Percentiles rank a stretch among this genome's conserved stretches.
Conservation (phyloP, 306 rosid species). For the Morella rubra region DNA sequence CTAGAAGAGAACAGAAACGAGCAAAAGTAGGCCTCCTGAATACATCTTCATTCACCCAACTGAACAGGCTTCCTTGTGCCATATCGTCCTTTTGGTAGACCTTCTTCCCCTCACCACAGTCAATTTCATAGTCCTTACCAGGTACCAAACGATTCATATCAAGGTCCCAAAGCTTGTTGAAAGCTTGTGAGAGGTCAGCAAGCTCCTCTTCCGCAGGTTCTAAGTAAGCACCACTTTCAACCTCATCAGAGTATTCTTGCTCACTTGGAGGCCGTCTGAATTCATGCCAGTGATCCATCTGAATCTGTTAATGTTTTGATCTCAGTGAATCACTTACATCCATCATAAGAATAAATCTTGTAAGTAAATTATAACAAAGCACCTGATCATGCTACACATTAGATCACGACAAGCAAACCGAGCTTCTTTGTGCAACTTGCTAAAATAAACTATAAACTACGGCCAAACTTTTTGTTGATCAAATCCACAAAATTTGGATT, state of each 20-base stretch:
- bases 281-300: slow-evolving; percentile 63
- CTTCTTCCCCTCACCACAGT: slow-evolving; percentile 92
- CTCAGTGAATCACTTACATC: slow-evolving; percentile 13
- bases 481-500: background rate
- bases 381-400: background rate
- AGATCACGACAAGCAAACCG: background rate
- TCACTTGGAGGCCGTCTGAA: slow-evolving; percentile 63
- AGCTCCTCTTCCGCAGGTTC: slow-evolving; percentile 81
- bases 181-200: slow-evolving; percentile 67
- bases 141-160: slow-evolving; percentile 77
- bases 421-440: background rate
- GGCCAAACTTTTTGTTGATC: too few species aligned
- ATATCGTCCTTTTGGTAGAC: slow-evolving; percentile 64
- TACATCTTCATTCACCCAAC: slow-evolving; percentile 63
- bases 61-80: slow-evolving; percentile 78
- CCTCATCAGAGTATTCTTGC: slow-evolving; percentile 80
- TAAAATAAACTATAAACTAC: too few species aligned
- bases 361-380: background rate
- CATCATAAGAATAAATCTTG: slow-evolving; percentile 10
- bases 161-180: slow-evolving; percentile 82
- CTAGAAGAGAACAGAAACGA: slow-evolving; percentile 86
- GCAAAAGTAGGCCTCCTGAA: slow-evolving; percentile 74
- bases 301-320: slow-evolving; percentile 50
- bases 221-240: slow-evolving; percentile 40
- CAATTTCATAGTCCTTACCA: slow-evolving; percentile 85